Conservation (phyloP, 192 early-diverging fungal species). For the Backusella mclennaniae region DNA sequence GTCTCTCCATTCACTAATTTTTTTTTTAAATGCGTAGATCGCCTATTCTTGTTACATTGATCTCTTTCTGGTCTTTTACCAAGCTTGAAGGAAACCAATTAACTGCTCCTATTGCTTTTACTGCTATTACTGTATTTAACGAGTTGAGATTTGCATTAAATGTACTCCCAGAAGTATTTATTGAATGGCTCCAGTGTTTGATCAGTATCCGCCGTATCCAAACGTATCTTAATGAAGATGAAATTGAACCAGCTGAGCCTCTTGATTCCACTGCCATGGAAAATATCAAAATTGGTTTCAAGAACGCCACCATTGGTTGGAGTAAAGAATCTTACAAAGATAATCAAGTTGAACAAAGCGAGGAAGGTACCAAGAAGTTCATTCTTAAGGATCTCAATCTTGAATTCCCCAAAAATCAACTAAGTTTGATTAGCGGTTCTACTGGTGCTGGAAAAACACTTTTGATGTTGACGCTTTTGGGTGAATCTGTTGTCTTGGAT, state of each 20-base stretch:
- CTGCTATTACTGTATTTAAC: slow-evolving; percentile 86
- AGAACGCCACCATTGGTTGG: slow-evolving; percentile 59
- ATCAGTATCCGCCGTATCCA: slow-evolving; percentile 59
- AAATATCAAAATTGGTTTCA: slow-evolving; percentile 34
- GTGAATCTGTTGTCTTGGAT: slow-evolving; percentile 48
- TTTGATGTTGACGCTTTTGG: slow-evolving; percentile 77
- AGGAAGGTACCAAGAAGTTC: slow-evolving; percentile 68
- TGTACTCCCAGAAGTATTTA: slow-evolving; percentile 77
- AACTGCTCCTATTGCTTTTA: slow-evolving; percentile 75
- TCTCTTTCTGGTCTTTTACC: slow-evolving; percentile 36
- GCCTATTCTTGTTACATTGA: slow-evolving; percentile 34
- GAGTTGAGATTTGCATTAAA: slow-evolving; percentile 82
- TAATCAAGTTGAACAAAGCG: slow-evolving; percentile 81
- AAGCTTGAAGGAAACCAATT: slow-evolving; percentile 44
- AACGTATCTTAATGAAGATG: slow-evolving; percentile 44
- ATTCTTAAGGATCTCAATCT: slow-evolving; percentile 45
- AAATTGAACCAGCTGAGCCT: slow-evolving; percentile 33
- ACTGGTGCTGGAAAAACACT: slow-evolving; percentile 90
- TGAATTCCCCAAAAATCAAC: slow-evolving; percentile 48
- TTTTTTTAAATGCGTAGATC: not conserved
- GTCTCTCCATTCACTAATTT: not conserved
- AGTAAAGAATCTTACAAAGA: slow-evolving; percentile 50
- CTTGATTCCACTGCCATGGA: not conserved
- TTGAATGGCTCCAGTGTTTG: slow-evolving; percentile 64
- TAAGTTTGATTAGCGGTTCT: slow-evolving; percentile 63